phyloP scores from a whole-genome alignment of 768 basidiomycete genomes.

The Trametes villosa region DNA sequence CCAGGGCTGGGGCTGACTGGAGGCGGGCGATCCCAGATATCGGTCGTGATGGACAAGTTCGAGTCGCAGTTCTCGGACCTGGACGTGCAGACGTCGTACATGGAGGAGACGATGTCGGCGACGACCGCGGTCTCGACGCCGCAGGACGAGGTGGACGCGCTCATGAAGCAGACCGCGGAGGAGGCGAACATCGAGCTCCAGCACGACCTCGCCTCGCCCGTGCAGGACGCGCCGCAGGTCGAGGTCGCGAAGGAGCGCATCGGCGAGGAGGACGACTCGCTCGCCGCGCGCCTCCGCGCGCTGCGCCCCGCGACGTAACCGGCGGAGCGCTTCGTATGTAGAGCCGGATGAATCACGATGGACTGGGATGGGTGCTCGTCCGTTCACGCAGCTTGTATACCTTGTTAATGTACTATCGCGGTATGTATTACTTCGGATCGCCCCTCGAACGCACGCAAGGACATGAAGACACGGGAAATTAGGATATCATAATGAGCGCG shows the following conservation, averaged over 20 bases:
- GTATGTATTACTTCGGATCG: slow-evolving; percentile 19
- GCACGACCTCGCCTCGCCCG: slow-evolving; percentile 80
- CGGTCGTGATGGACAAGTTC: slow-evolving; percentile 99
- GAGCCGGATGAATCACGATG: neutral
- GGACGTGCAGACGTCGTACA: slow-evolving; percentile 96
- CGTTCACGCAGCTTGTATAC: slow-evolving; percentile 17
- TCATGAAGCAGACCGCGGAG: slow-evolving; percentile 93
- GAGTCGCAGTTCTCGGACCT: slow-evolving; percentile 95
- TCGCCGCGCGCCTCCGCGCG: slow-evolving; percentile 89
- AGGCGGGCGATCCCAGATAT: slow-evolving; percentile 69
- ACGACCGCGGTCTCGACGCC: slow-evolving; percentile 93
- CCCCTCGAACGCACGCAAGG: neutral
- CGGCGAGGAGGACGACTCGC: slow-evolving; percentile 76
- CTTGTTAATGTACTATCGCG: slow-evolving; percentile 20
- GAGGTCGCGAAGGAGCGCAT: slow-evolving; percentile 58
- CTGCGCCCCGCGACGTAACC: slow-evolving; percentile 72
- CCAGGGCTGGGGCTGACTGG: no score
- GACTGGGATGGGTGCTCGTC: neutral
- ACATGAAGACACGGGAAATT: neutral
- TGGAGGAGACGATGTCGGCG: slow-evolving; percentile 95
- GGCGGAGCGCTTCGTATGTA: neutral
- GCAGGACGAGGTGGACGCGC: slow-evolving; percentile 93
- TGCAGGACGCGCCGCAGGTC: slow-evolving; percentile 43
- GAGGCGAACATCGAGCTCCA: slow-evolving; percentile 95
- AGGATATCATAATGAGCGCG: neutral